Evolutionary conservation across 805 yeast species (phyloP), one percentile per base, ranked within the genome.

Genomic region (Pichia cephalocereana): DNA sequence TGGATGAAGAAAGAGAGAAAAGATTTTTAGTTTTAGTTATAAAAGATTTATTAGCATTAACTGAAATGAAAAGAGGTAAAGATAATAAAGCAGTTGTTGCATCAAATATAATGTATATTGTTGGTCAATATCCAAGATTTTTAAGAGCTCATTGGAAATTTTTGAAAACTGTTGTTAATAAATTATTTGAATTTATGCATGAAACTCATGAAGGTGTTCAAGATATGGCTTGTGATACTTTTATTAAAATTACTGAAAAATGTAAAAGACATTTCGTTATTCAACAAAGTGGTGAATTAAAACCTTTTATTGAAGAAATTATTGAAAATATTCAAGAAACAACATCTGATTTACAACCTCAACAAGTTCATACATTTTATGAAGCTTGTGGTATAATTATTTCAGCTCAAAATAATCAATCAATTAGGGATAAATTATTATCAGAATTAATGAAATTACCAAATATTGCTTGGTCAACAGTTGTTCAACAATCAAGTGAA

Each of bases 141-240:
- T 74, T 93, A 63, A 90, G 90, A 60, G 98, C 98, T 9, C 99
- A 93, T 65, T 93, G 99, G 99, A 89, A 86, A 66, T 93, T 93
- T 60, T 71, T 93, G 64, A 91, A 90, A 66, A 93, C 98, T 0
- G 99, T 93, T 41, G 91, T 93, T 52, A 83, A 87, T 69, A 93
- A 93, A 67, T 75, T 93, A 59, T 93, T 93, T 67, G 99, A 93
- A 67, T 93, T 93, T 62, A 93, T 93, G 99, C 98, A 93, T 71
- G 99, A 93, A 74, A 89, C 97, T n/a, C 99, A 93, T 68, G 99
- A 91, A 68, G 99, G 99, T 71, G 99, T 93, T 52, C 99, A 93
- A 70, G 99, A 93, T 68, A 93, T 93, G 99, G 99, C 99, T 9
- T 93, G 99, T 73, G 99, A 93, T 67, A 93, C 99, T 0, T 93